Evolutionary conservation across 352 stramenopile species (phyloP).

Genomic region (Aphanomyces cochlioides): DNA sequence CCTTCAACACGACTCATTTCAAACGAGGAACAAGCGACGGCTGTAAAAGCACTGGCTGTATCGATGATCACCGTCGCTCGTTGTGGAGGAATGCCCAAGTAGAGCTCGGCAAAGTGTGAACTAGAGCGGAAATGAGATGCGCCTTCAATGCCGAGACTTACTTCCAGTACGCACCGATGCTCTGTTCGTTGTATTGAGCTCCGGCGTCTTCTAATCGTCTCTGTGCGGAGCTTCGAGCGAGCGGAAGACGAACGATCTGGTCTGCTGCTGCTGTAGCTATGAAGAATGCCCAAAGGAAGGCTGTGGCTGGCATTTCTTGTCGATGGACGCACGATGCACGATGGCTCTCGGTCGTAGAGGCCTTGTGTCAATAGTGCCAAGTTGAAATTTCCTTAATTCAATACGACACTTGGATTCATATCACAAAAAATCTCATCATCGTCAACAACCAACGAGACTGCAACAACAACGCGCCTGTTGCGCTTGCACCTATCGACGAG

Average conservation of each 20-base stretch:
- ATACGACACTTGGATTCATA: too few relatives aligned
- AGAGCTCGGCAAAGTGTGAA: not conserved
- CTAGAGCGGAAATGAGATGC: not conserved
- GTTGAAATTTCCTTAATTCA: too few relatives aligned
- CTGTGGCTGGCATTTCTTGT: too few relatives aligned
- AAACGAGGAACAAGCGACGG: not conserved
- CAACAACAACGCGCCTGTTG: too few relatives aligned
- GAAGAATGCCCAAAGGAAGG: too few relatives aligned
- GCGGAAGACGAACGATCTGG: not conserved
- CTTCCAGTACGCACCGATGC: not conserved
- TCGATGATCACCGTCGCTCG: conserved; percentile 12
- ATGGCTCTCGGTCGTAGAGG: too few relatives aligned
- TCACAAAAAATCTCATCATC: too few relatives aligned
- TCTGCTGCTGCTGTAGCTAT: not conserved
- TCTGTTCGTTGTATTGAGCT: conserved; percentile 9
- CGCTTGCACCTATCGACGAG: too few relatives aligned
- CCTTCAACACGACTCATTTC: too few relatives aligned
- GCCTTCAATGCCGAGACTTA: not conserved
- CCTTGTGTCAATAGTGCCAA: too few relatives aligned
- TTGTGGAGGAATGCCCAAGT: conserved; percentile 22
- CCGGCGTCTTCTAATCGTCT: not conserved
- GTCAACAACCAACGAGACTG: too few relatives aligned
- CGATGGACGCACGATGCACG: too few relatives aligned
- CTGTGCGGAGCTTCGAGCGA: not conserved
- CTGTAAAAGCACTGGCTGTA: conserved; percentile 12